A percentile compares a stretch with the other conserved stretches of the same genome.
Conservation (phyloP, 73 alveolate genomes). For the Durusdinium trenchii region DNA sequence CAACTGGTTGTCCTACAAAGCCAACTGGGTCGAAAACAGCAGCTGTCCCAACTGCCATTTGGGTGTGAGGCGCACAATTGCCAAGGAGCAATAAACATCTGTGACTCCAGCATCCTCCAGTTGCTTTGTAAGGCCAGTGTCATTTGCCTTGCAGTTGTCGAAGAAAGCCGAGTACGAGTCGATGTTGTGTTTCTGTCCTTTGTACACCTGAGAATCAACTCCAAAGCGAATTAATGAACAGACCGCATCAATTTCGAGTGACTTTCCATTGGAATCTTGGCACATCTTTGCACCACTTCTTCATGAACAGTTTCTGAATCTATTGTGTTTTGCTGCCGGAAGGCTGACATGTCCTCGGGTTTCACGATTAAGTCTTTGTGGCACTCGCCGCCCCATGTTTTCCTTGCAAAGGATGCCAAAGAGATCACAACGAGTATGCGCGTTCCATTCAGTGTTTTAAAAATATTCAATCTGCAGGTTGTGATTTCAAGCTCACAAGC, state of each 20-base stretch:
- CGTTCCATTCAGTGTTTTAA: background rate
- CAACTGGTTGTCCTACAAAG: background rate
- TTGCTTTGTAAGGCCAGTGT: slow-evolving; percentile 65
- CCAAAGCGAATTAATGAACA: too few relatives aligned
- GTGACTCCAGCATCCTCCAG: slow-evolving; percentile 75
- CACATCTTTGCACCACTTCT: too few relatives aligned
- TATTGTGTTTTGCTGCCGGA: slow-evolving; percentile 29
- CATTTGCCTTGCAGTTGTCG: slow-evolving; percentile 67
- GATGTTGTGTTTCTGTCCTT: slow-evolving; percentile 81
- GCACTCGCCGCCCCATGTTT: slow-evolving; percentile 48
- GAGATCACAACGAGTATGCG: background rate
- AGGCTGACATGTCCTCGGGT: slow-evolving; percentile 21
- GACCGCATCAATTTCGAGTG: too few relatives aligned
- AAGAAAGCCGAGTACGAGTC: slow-evolving; percentile 59
- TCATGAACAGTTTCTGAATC: too few relatives aligned
- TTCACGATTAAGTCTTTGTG: slow-evolving; percentile 49
- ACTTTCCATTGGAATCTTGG: too few relatives aligned
- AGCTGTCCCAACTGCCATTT: too few relatives aligned
- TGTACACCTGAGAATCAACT: slow-evolving; percentile 46
- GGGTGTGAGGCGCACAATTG: too few relatives aligned
- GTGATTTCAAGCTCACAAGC: background rate
- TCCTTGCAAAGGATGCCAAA: background rate
- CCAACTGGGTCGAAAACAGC: too few relatives aligned
- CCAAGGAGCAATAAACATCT: slow-evolving; percentile 46
- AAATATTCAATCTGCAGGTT: background rate